Evolutionary conservation across 768 basidiomycete genomes (phyloP).

Genomic region (Lyophyllum atratum): DNA sequence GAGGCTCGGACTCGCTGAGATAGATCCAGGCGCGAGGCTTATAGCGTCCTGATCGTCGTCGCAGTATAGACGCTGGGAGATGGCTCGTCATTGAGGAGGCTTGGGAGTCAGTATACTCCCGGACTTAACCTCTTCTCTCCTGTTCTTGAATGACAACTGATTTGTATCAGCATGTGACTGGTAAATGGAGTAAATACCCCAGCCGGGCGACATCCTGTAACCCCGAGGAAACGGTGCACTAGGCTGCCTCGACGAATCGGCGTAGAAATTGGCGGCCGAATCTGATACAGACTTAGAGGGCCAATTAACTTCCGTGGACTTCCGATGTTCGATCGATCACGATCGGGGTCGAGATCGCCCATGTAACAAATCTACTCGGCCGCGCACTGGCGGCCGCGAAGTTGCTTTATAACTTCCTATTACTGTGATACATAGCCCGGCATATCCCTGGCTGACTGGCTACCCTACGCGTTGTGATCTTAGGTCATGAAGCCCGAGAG

Average conservation of each 20-base stretch:
- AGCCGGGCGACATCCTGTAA: background rate
- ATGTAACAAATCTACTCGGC: no score
- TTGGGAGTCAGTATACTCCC: background rate
- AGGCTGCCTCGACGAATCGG: no score
- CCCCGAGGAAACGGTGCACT: background rate
- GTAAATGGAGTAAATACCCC: background rate
- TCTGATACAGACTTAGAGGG: background rate
- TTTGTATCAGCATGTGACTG: background rate
- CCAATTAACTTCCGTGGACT: background rate
- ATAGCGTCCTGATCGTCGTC: background rate
- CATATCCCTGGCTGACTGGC: background rate
- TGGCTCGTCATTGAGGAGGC: background rate
- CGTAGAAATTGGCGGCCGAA: background rate
- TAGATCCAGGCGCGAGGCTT: conserved; percentile 3
- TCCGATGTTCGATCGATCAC: conserved; percentile 13
- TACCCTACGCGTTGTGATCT: background rate
- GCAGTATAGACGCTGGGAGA: background rate
- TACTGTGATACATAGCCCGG: no score
- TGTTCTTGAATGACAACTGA: background rate
- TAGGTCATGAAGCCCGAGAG: background rate
- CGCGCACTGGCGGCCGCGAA: no score
- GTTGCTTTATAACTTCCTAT: no score
- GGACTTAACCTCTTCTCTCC: background rate
- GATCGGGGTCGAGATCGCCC: background rate
- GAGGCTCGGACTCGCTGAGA: conserved; percentile 3